A percentile compares a stretch with the other conserved stretches of the same genome.
Conservation (phyloP, 83 land plant genomes). For the Picea abies region DNA sequence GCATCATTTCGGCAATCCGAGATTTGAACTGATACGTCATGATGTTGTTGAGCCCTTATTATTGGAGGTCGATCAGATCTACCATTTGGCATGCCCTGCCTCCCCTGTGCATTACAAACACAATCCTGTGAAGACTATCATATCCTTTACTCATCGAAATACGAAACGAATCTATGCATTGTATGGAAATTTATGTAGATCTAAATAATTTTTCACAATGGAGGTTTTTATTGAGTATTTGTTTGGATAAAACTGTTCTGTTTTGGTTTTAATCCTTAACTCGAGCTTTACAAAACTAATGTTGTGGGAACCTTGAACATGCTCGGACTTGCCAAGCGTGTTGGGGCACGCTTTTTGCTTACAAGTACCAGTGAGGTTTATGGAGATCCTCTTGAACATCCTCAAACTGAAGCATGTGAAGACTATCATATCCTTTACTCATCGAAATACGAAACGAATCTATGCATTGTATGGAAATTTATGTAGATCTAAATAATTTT, state of each 20-base stretch:
- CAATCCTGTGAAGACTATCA: slow-evolving; percentile 99
- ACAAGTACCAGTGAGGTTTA: slow-evolving; percentile 98
- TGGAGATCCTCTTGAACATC: slow-evolving; percentile 96
- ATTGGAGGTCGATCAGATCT: slow-evolving; percentile 98
- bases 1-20: slow-evolving; percentile 93
- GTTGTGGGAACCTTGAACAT: slow-evolving; percentile 96
- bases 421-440: slow-evolving; percentile 90
- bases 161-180: background rate
- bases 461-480: background rate
- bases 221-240: background rate
- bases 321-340: slow-evolving; percentile 95
- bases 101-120: slow-evolving; percentile 97
- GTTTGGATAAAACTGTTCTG: too few relatives aligned
- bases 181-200: too few relatives aligned
- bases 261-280: slow-evolving; percentile 12
- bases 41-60: slow-evolving; percentile 96
- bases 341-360: slow-evolving; percentile 90
- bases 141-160: slow-evolving; percentile 62
- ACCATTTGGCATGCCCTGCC: slow-evolving; percentile 98
- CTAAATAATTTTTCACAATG: background rate
- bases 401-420: slow-evolving; percentile 83
- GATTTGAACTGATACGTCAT: slow-evolving; percentile 93
- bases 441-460: background rate
- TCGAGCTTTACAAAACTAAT: slow-evolving; percentile 81
- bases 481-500: background rate